Conservation (phyloP, 805 yeast species). For the Nakazawaea laoshanensis region DNA sequence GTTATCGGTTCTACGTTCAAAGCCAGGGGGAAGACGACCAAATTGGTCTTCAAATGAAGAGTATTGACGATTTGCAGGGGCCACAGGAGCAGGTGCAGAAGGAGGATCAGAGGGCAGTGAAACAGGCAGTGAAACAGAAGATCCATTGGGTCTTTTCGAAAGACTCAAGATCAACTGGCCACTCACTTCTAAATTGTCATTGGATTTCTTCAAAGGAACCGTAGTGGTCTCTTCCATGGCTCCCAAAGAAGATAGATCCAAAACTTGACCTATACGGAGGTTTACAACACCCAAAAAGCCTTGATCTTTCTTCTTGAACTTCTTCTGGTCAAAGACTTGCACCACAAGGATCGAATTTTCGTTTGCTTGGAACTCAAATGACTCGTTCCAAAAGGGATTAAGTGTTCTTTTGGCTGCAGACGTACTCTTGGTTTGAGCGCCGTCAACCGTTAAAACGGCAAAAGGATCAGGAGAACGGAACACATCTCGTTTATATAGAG, state of each 20-base stretch:
- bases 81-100: conserved; percentile 14
- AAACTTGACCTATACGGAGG: conserved; percentile 79
- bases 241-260: conserved; percentile 44
- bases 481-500: conserved; percentile 90
- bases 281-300: conserved; percentile 97
- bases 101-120: conserved; percentile 18
- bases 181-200: conserved; percentile 86
- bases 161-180: conserved; percentile 82
- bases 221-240: conserved; percentile 78
- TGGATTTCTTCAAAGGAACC: conserved; percentile 83
- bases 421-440: conserved; percentile 92
- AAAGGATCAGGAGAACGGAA: conserved; percentile 97
- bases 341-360: conserved; percentile 83
- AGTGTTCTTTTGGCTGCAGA: conserved; percentile 88
- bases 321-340: conserved; percentile 95
- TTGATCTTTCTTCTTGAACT: conserved; percentile 96
- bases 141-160: conserved; percentile 27
- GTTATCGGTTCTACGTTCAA: conserved; percentile 98
- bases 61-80: conserved; percentile 46
- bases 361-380: conserved; percentile 64
- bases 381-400: conserved; percentile 97
- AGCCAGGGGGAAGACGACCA: conserved; percentile 95
- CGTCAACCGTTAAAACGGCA: conserved; percentile 96
- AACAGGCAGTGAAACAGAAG: conserved; percentile 15
- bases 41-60: conserved; percentile 95